Evolutionary conservation across 768 basidiomycete genomes (phyloP).

Genomic region (Podaxis carcinomalis): DNA sequence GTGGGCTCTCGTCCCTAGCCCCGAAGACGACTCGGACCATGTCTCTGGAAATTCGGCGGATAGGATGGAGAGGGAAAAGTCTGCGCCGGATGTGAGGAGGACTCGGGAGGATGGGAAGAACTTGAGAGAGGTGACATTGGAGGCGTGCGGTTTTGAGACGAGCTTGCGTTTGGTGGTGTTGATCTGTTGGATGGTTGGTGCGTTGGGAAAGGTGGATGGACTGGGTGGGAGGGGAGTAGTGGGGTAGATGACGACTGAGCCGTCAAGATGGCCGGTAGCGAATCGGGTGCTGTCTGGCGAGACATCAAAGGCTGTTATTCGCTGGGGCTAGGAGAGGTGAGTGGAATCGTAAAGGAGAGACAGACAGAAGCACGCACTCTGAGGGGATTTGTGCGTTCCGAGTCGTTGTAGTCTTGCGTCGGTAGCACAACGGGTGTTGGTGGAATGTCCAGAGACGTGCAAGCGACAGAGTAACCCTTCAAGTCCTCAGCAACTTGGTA

Average conservation of each 20-base stretch:
- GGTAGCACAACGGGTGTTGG: slow-evolving; percentile 10
- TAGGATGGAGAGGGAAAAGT: slow-evolving; percentile 64
- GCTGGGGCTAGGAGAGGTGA: slow-evolving; percentile 34
- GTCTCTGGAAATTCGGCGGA: slow-evolving; percentile 44
- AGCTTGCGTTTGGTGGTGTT: slow-evolving; percentile 25
- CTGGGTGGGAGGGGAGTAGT: slow-evolving; percentile 21
- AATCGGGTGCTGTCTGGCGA: slow-evolving; percentile 48
- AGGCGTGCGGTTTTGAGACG: slow-evolving; percentile 42
- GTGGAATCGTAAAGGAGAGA: not conserved
- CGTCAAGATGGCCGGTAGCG: slow-evolving; percentile 55
- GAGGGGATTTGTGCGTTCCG: slow-evolving; percentile 36
- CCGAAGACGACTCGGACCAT: slow-evolving; percentile 5
- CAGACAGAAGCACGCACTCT: slow-evolving; percentile 24
- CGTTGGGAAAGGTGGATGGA: not conserved
- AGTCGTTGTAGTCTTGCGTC: slow-evolving; percentile 44
- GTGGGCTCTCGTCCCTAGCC: slow-evolving; percentile 27
- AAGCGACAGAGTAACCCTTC: slow-evolving; percentile 41
- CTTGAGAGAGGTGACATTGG: slow-evolving; percentile 33
- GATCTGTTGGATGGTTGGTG: slow-evolving; percentile 17
- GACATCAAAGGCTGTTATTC: slow-evolving; percentile 62
- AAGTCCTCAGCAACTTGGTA: not conserved
- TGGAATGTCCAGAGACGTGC: slow-evolving; percentile 39
- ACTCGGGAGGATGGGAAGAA: slow-evolving; percentile 75
- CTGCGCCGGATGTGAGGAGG: slow-evolving; percentile 62
- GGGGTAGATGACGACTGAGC: slow-evolving; percentile 50